Conservation (phyloP, 495 filamentous ascomycete species). For the Annulohypoxylon maeteangense region DNA sequence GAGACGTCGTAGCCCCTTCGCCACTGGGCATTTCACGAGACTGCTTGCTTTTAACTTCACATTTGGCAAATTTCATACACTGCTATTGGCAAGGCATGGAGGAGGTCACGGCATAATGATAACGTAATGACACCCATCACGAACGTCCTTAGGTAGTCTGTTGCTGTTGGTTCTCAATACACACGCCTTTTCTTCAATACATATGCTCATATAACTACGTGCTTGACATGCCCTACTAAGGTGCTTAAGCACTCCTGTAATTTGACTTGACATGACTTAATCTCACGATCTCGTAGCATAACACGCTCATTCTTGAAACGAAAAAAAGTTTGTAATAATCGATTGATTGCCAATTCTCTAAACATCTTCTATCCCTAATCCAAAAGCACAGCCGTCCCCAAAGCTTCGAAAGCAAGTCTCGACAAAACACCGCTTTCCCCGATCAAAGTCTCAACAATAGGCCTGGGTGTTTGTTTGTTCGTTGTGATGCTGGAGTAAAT, state of each 20-base stretch:
- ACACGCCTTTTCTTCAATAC: slow-evolving; percentile 22
- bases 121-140: slow-evolving; percentile 10
- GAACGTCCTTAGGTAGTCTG: slow-evolving; percentile 10
- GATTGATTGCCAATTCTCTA: slow-evolving; percentile 25
- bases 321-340: background rate
- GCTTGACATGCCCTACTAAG: background rate
- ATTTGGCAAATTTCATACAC: background rate
- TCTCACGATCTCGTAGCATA: background rate
- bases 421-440: background rate
- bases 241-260: background rate
- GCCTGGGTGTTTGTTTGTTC: too few relatives aligned
- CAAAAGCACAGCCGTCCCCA: slow-evolving; percentile 15
- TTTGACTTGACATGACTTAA: background rate
- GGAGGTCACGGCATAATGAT: slow-evolving; percentile 7
- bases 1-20: slow-evolving; percentile 58
- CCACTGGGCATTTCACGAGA: slow-evolving; percentile 26
- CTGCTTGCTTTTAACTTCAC: background rate
- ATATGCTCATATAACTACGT: background rate
- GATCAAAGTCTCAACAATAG: background rate
- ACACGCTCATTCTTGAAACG: background rate
- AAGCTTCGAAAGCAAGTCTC: background rate
- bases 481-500: background rate
- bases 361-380: slow-evolving; percentile 18
- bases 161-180: slow-evolving; percentile 24
- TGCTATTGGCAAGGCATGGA: background rate